Evolutionary conservation across 2,329 filamentous ascomycete genomes (phyloP), one percentile per base, ranked within the genome.

Genomic region (Cadophora sp.): DNA sequence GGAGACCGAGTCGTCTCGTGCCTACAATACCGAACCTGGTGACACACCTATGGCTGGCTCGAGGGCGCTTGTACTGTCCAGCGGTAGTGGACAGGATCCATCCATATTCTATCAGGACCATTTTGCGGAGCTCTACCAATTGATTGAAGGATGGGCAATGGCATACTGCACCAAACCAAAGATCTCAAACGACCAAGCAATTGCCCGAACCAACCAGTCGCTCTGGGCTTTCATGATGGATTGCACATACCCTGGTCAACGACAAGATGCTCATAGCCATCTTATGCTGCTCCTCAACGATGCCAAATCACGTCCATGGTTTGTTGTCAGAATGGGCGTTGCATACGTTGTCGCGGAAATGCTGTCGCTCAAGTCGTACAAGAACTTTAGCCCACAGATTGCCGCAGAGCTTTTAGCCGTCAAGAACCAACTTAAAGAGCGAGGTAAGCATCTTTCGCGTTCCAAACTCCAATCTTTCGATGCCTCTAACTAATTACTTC

Each of bases 141-240:
- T 75, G 24, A 48, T 70, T 13, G 74, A 75, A 20, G 75, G 73
- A 20, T 80, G 78, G 76, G 74, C 71, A 20, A 66, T 67, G 5
- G 66, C 59, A 3, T 76, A 76, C 59, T 66, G 71, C 24, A 64
- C 70, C 62, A 16, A 64, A 8, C 73, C 73, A 20, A 70, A 72
- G 50, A 60, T 63, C 5, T 56, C 61, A 8, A 71, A 65, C 27
- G 75, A 77, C 55, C 65, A 65, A 18, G 47, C 45, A 3, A 71
- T 77, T 59, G 62, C 66, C 1, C 60, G 73, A 8, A 69, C 67
- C 4, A 70, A 74, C 14, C 68, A 75, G 22, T 48, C 63, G 0
- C 70, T 82, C 0, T 82, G 79, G 80, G 69, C 73, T 2, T 81
- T 77, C 66, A 79, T 81, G 70, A 75, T 78, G 67, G 71, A 71